These are phyloP conservation scores for Datisca glomerata DNA, from an alignment of 306 rosid species.

Conservation along the genomic window DNA sequence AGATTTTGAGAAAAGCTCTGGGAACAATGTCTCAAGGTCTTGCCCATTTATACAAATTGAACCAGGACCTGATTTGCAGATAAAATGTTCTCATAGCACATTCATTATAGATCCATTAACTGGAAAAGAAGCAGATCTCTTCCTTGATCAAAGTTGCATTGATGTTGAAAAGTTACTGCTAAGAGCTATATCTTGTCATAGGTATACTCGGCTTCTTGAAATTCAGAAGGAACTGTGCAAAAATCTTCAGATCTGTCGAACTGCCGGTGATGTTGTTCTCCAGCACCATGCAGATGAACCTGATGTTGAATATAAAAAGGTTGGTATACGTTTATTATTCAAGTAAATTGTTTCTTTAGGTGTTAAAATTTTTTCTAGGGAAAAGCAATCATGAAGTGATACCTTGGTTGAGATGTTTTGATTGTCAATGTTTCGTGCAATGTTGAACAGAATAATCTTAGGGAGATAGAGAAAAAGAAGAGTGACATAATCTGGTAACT, in stretches of 20 bases:
- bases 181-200: conserved; percentile 80
- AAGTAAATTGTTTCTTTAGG: too few species aligned
- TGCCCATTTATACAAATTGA: conserved; percentile 84
- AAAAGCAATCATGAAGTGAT: too few species aligned
- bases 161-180: conserved; percentile 89
- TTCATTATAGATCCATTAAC: conserved; percentile 87
- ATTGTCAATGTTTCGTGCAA: too few species aligned
- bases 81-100: conserved; percentile 70
- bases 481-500: too few species aligned
- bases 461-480: too few species aligned
- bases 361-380: too few species aligned
- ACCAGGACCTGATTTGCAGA: conserved; percentile 80
- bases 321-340: too few species aligned
- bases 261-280: conserved; percentile 64
- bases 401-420: too few species aligned
- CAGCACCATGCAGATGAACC: conserved; percentile 41
- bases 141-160: conserved; percentile 75
- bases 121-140: conserved; percentile 79
- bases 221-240: conserved; percentile 75
- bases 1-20: conserved; percentile 68
- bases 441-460: too few species aligned
- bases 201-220: conserved; percentile 86
- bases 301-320: conserved; percentile 59
- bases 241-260: conserved; percentile 60
- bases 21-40: conserved; percentile 43